phyloP scores from a whole-genome alignment of 2,329 filamentous ascomycete species.

The Arthrobotrys iridis region DNA sequence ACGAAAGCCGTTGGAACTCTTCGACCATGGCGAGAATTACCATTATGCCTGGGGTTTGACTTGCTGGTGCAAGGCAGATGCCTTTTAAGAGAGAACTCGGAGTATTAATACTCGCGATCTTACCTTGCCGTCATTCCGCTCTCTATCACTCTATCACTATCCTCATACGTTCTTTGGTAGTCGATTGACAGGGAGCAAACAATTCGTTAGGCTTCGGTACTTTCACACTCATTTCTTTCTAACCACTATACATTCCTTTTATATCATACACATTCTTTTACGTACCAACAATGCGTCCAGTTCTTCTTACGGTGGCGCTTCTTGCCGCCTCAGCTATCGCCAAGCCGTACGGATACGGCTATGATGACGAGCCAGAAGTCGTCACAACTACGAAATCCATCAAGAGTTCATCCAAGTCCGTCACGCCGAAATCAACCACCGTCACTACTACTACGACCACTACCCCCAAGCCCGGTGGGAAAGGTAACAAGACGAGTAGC shows the following conservation, averaged over 20 bases:
- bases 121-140: background rate
- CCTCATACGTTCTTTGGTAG: slow-evolving; percentile 3
- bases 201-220: slow-evolving; percentile 9
- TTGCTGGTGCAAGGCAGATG: background rate
- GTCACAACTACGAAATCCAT: background rate
- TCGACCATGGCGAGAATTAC: background rate
- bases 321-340: slow-evolving; percentile 9
- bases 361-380: slow-evolving; percentile 12
- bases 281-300: slow-evolving; percentile 11
- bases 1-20: background rate
- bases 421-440: background rate
- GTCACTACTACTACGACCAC: background rate
- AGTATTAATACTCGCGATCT: slow-evolving; percentile 9
- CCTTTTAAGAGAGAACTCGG: background rate
- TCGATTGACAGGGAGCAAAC: background rate
- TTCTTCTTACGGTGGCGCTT: slow-evolving; percentile 9
- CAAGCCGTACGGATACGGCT: background rate
- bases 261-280: slow-evolving; percentile 18
- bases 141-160: slow-evolving; percentile 11
- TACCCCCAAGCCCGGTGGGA: background rate
- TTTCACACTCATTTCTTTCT: slow-evolving; percentile 4
- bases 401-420: no score
- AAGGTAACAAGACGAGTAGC: no score
- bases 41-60: background rate
- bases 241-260: slow-evolving; percentile 39